phyloP scores from a whole-genome alignment of 305 asterid genomes.

The Ajuga reptans region DNA sequence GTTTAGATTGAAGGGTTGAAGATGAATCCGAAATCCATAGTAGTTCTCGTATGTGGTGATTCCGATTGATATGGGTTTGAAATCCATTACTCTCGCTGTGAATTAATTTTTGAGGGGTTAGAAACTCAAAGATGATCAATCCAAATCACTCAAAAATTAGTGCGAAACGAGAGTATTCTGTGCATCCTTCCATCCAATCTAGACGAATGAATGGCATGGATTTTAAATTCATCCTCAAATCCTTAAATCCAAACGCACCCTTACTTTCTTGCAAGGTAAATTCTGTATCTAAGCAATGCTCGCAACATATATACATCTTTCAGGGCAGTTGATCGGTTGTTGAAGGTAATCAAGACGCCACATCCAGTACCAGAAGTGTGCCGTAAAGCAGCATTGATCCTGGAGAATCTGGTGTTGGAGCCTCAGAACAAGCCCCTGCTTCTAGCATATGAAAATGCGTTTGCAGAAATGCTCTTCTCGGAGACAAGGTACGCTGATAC shows the following conservation, averaged over 20 bases:
- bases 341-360: constrained; percentile 79
- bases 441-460: constrained; percentile 70
- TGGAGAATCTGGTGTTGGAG: constrained; percentile 88
- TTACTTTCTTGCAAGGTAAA: background rate
- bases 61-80: background rate
- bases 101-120: background rate
- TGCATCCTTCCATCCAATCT: background rate
- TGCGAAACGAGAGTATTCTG: too few relatives aligned
- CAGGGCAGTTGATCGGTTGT: constrained; percentile 84
- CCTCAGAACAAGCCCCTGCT: constrained; percentile 87
- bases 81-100: too few relatives aligned
- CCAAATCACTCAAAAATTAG: too few relatives aligned
- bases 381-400: constrained; percentile 70
- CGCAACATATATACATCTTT: constrained; percentile 18
- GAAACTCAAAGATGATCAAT: background rate
- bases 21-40: background rate
- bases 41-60: background rate
- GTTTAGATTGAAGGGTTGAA: background rate
- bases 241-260: background rate
- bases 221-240: background rate
- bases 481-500: constrained; percentile 74
- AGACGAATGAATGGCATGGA: background rate
- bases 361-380: constrained; percentile 93
- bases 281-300: background rate
- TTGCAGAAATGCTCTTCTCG: constrained; percentile 81